Evolutionary conservation across 805 yeast genomes (phyloP), one percentile per base, ranked within the genome.

Genomic region (Candida berthetii): DNA sequence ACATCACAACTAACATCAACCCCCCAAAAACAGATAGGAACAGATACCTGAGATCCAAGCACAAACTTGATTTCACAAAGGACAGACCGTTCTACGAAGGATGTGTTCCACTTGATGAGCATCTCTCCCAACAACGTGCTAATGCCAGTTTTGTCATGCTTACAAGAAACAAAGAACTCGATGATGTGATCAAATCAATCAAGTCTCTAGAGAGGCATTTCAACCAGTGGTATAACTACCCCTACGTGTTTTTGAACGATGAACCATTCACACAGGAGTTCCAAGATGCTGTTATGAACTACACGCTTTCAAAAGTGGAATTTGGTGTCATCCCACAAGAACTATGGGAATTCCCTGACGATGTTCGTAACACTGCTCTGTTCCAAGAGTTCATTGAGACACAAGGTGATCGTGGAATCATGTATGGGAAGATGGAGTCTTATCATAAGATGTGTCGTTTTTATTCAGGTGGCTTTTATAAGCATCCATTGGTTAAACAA

Each of bases 381-480:
- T 60, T 84, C 42, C 53, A 69, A 24, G 89, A 85, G 56, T 67
- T 69, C 14, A 71, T 90, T 13, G 73, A 80, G 32, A 64, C 68
- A 15, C 96, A 90, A 60, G 95, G 95, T 25, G 96, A 90, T 61
- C 64, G 88, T 31, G 80, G 79, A 1, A 80, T 91, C 44, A 73
- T 86, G 75, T 90, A 93, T 59, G 98, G 96, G 0, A 80, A 78
- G 44, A 62, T 80, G 69, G 82, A 74, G 39, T 78, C 91, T 6
- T 93, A 91, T 57, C 97, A 91, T 60, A 83, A 85, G 55, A 91
- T 91, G 98, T 91, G 98, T 59, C 72, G 96, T n/a, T 90, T 82
- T 58, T 87, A 85, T 57, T 79, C 95, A 0, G 96, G 96, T 1
- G 69, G 71, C 43, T 91, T 91, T 56, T 87, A 77, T 64, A 76